These are phyloP conservation scores for Eucalyptus curtisii DNA, from an alignment of 345 rosid species.

Conservation along the genomic window DNA sequence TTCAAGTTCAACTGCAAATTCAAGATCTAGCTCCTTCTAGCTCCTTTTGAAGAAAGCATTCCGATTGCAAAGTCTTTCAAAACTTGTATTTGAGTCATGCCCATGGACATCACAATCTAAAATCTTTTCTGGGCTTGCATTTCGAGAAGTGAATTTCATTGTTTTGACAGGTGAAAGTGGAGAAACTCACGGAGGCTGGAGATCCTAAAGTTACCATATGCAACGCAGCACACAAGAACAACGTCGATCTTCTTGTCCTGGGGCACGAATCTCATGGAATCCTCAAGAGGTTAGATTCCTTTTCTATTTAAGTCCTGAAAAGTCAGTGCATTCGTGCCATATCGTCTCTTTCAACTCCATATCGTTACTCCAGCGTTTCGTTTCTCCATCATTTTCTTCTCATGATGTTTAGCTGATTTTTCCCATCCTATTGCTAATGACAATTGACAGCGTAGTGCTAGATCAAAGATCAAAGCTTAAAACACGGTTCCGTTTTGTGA, in stretches of 20 bases:
- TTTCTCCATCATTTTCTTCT: not conserved
- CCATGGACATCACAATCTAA: not conserved
- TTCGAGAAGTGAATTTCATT: not conserved
- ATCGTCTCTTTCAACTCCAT: not conserved
- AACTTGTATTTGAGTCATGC: not conserved
- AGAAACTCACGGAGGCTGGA: conserved; percentile 20
- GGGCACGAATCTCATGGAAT: conserved; percentile 2
- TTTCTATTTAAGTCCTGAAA: not conserved
- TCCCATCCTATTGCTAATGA: not conserved
- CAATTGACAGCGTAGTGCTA: not conserved
- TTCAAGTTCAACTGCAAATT: not conserved
- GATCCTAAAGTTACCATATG: conserved; percentile 17
- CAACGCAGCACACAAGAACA: conserved; percentile 11
- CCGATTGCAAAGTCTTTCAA: not conserved
- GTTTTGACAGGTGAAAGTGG: conserved; percentile 23
- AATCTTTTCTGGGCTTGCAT: not conserved
- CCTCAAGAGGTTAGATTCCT: conserved; percentile 10
- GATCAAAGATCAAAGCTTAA: not conserved
- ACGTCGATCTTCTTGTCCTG: conserved; percentile 12
- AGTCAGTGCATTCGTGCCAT: not conserved
- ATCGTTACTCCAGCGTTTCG: not conserved
- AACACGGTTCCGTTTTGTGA: not conserved
- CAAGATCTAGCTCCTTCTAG: not conserved
- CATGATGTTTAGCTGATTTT: not conserved
- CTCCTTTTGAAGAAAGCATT: not conserved